Evolutionary conservation across 1,139 yeast genomes (phyloP).

Genomic region (Nematodospora anomalae): DNA sequence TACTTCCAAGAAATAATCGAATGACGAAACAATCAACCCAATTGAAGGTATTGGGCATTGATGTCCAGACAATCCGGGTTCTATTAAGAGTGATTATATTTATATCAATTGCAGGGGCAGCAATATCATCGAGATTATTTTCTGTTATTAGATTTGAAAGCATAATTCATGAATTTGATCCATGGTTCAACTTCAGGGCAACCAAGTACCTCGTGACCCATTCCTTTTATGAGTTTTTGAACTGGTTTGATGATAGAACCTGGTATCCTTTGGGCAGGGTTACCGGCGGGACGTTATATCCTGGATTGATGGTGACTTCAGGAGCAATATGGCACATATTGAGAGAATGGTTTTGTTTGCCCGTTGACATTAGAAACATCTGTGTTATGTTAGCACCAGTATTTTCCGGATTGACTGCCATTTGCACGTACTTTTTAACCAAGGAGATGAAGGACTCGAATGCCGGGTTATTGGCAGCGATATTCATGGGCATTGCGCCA

Average conservation of each 20-base stretch:
- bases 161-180: constrained; percentile 97
- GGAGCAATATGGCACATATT: constrained; percentile 83
- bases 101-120: constrained; percentile 80
- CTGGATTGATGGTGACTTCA: constrained; percentile 97
- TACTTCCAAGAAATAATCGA: not conserved
- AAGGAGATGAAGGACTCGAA: constrained; percentile 86
- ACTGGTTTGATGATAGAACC: constrained; percentile 98
- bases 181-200: constrained; percentile 98
- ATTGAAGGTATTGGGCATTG: constrained; percentile 35
- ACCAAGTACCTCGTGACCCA: constrained; percentile 84
- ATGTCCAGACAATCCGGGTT: constrained; percentile 42
- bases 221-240: constrained; percentile 85
- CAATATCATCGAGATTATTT: constrained; percentile 81
- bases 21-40: constrained; percentile 18
- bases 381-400: constrained; percentile 98
- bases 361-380: constrained; percentile 91
- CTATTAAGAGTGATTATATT: constrained; percentile 66
- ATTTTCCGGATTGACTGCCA: constrained; percentile 90
- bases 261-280: constrained; percentile 99
- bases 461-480: constrained; percentile 90
- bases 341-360: constrained; percentile 64
- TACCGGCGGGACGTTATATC: constrained; percentile 97
- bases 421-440: constrained; percentile 87
- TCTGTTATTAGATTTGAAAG: constrained; percentile 87
- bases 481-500: constrained; percentile 96